These are phyloP conservation scores for Kalmusia sp. DNA, from an alignment of 2,329 filamentous ascomycete species.

Conservation along the genomic window DNA sequence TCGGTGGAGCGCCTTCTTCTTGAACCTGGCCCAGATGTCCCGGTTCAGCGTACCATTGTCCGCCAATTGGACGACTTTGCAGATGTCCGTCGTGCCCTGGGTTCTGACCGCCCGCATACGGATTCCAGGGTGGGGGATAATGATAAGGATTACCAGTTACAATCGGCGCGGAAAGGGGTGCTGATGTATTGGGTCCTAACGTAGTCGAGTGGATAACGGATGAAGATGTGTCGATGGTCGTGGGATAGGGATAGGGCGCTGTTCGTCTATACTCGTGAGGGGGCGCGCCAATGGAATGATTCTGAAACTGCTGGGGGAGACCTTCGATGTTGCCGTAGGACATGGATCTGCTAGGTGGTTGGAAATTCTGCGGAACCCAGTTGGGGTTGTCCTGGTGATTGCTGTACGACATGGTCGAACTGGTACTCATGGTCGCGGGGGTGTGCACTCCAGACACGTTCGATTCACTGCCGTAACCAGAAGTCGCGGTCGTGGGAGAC, in stretches of 20 bases:
- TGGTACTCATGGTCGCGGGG: slow-evolving; percentile 43
- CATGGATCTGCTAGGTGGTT: slow-evolving; percentile 46
- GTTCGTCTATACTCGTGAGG: slow-evolving; percentile 40
- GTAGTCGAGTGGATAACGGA: slow-evolving; percentile 33
- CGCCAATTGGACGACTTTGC: slow-evolving; percentile 42
- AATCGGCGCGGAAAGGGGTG: slow-evolving; percentile 44
- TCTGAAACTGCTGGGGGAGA: slow-evolving; percentile 39
- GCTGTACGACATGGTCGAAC: slow-evolving; percentile 45
- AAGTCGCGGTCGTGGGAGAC: slow-evolving; percentile 42
- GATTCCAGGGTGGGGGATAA: slow-evolving; percentile 41
- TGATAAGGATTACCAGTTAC: slow-evolving; percentile 36
- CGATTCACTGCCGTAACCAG: slow-evolving; percentile 44
- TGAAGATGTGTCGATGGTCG: slow-evolving; percentile 41
- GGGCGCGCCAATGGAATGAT: slow-evolving; percentile 38
- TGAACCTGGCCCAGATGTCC: slow-evolving; percentile 43
- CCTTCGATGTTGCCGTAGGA: slow-evolving; percentile 50
- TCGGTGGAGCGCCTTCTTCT: slow-evolving; percentile 41
- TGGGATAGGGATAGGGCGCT: slow-evolving; percentile 42
- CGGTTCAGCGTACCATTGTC: slow-evolving; percentile 43
- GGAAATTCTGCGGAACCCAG: slow-evolving; percentile 37
- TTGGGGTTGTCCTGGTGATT: slow-evolving; percentile 36
- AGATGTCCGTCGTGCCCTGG: slow-evolving; percentile 35
- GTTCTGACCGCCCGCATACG: slow-evolving; percentile 33
- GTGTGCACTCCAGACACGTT: slow-evolving; percentile 43
- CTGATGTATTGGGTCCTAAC: slow-evolving; percentile 31